Conservation (phyloP, 345 rosid genomes). For the Camelina neglecta region DNA sequence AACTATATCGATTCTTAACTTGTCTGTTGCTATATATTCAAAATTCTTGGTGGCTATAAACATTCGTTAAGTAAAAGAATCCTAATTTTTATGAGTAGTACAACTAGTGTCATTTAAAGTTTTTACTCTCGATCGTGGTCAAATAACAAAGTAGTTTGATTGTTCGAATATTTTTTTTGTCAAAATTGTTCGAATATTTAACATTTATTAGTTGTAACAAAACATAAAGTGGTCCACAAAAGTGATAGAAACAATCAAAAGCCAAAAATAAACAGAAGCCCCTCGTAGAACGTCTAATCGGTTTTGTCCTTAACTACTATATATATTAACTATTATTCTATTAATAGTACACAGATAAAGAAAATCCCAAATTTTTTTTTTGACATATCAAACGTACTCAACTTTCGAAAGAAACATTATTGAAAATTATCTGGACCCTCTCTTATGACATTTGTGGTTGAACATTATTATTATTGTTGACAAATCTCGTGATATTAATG, state of each 20-base stretch:
- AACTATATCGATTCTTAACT: not conserved
- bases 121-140: not conserved
- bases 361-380: not conserved
- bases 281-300: conserved; percentile 35
- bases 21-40: not conserved
- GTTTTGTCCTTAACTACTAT: conserved; percentile 29
- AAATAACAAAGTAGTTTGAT: conserved; percentile 20
- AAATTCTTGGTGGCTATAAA: not conserved
- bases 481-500: conserved; percentile 41
- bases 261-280: conserved; percentile 35
- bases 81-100: not conserved
- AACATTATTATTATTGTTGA: conserved; percentile 40
- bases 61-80: not conserved
- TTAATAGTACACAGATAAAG: conserved; percentile 18
- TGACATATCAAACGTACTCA: conserved; percentile 36
- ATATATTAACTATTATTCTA: not conserved
- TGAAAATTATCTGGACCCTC: conserved; percentile 35
- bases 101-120: not conserved
- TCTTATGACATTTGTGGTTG: conserved; percentile 44
- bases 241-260: conserved; percentile 28
- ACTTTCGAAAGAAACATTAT: conserved; percentile 23
- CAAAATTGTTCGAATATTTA: conserved; percentile 8
- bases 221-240: conserved; percentile 43
- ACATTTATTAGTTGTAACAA: conserved; percentile 13
- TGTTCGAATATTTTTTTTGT: not conserved